phyloP scores from a whole-genome alignment of 2,329 filamentous ascomycete genomes.

The Amauroascus verrucosus region DNA sequence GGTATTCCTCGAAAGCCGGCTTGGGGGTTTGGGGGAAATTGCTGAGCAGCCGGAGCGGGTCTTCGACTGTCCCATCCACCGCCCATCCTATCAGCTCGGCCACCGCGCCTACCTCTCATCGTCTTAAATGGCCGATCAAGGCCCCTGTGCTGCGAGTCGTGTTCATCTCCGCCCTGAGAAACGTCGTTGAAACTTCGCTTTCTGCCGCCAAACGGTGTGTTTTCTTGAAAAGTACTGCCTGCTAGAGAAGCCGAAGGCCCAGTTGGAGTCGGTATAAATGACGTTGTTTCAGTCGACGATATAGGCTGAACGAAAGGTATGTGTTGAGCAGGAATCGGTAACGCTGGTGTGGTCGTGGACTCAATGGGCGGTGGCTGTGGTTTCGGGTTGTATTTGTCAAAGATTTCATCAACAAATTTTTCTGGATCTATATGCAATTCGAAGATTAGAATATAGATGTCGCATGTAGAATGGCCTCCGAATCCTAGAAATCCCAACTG shows the following conservation, averaged over 20 bases:
- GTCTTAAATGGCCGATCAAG: constrained; percentile 40
- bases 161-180: constrained; percentile 38
- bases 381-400: constrained; percentile 42
- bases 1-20: constrained; percentile 31
- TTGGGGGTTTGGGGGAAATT: constrained; percentile 23
- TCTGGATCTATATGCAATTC: constrained; percentile 35
- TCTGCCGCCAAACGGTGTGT: constrained; percentile 29
- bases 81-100: constrained; percentile 14
- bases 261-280: constrained; percentile 18
- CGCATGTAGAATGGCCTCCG: not conserved
- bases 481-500: not conserved
- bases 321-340: constrained; percentile 16
- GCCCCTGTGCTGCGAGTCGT: constrained; percentile 30
- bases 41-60: constrained; percentile 26
- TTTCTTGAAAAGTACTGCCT: constrained; percentile 18
- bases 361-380: constrained; percentile 24
- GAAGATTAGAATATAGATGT: not conserved
- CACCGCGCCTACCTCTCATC: constrained; percentile 31
- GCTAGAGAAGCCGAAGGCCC: not conserved
- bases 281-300: constrained; percentile 16
- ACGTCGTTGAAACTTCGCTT: constrained; percentile 47
- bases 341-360: constrained; percentile 19
- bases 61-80: constrained; percentile 36
- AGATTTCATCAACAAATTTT: constrained; percentile 48
- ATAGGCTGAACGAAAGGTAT: constrained; percentile 15